phyloP scores from a whole-genome alignment of 257 asterid species.

The Parsonsia alboflavescens region DNA sequence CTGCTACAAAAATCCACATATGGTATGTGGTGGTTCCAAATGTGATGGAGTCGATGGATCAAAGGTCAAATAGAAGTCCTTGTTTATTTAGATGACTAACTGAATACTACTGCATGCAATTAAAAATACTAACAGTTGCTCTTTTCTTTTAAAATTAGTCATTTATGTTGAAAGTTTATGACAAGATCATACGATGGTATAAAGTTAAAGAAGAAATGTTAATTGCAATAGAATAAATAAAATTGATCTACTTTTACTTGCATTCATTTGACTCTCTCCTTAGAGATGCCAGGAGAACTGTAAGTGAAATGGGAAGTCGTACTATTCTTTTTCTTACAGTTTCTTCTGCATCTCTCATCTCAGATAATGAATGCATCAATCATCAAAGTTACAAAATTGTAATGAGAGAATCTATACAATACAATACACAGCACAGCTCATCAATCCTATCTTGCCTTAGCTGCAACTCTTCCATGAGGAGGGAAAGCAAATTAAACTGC shows the following conservation, averaged over 20 bases:
- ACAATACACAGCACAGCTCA: too few relatives aligned
- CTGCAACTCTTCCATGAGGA: not conserved
- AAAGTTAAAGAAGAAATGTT: too few relatives aligned
- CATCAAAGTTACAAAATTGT: not conserved
- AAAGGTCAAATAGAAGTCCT: conserved; percentile 31
- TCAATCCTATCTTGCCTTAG: not conserved
- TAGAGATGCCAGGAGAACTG: not conserved
- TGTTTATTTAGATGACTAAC: not conserved
- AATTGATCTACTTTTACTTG: not conserved
- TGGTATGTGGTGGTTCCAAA: not conserved
- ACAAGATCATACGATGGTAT: too few relatives aligned
- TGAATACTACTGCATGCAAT: too few relatives aligned
- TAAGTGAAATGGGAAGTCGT: not conserved
- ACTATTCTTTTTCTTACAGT: not conserved
- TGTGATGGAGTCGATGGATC: not conserved
- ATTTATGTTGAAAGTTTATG: too few relatives aligned
- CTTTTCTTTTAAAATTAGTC: too few relatives aligned
- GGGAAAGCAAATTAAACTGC: not conserved
- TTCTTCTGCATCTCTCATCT: not conserved
- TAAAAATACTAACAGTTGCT: too few relatives aligned
- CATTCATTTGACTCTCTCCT: not conserved
- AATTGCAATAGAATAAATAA: not conserved
- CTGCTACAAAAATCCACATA: not conserved
- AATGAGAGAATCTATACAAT: not conserved
- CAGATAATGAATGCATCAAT: too few relatives aligned